Base-by-base conservation (phyloP, 108 stramenopile genomes). In the Cyclotella baltica region DNA sequence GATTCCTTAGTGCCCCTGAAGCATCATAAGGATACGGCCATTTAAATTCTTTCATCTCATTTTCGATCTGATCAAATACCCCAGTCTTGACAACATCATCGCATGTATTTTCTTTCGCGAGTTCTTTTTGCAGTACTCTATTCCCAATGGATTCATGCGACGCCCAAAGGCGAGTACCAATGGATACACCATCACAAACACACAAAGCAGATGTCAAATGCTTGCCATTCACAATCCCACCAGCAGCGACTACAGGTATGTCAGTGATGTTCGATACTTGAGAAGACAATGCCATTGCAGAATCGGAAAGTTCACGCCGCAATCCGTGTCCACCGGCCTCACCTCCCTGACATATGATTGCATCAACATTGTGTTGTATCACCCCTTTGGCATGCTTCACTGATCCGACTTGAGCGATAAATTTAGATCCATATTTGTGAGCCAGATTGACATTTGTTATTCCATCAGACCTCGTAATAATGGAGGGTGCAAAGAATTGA, bases 251-350 rank as follows among this genome's bases (percentile, higher is more conserved):
- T 0, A 94, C 86, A 1, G 86, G 87, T 47, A 86, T 80, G 16
- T 63, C 47, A 66, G 58, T 37, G 55, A 88, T 27, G 31, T 67
- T 55, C 27, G 85, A 87, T 10, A 88, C 28, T 47, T 80, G 79
- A 25, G 89, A 65, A 11, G 86, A 79, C 36, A 94, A 67, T 31
- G 87, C 65, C 72, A 92, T 72, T 16, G 93, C 87, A 20, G 87
- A 86, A 38, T 68, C 84, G 53, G 89, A 91, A 13, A 91, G 38
- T 22, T 91, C 89, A 18, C 89, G 85, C 30, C 90, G 77, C 1
- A 91, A 66, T 0, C 93, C 91, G 81, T 94, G 91, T 8, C 93
- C 93, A 47, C 93, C 93, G 0, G 91, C 91, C 59, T 94, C 93
- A 10, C 74, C 70, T 31, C 93, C 93, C 65, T 92, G 93, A 40